Evolutionary conservation across 2,329 filamentous ascomycete species (phyloP).

Genomic region (Microthyrium microscopicum): DNA sequence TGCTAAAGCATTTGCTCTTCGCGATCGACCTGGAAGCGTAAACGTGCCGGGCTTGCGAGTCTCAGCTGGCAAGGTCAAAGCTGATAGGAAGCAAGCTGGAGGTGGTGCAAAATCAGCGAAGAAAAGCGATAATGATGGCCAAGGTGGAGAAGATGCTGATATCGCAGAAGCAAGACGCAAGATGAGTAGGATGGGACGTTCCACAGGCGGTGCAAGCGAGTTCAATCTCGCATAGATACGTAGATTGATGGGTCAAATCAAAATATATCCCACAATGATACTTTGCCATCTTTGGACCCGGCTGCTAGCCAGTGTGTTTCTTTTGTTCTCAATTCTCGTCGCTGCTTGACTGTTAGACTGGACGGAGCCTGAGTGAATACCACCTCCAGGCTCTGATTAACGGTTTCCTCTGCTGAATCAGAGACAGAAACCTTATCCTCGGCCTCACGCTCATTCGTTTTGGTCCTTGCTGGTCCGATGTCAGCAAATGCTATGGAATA

Average conservation of each 20-base stretch:
- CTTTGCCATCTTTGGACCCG: conserved; percentile 86
- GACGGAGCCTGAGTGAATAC: too few species aligned
- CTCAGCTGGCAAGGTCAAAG: conserved; percentile 31
- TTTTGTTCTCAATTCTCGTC: conserved; percentile 37
- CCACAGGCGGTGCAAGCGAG: too few species aligned
- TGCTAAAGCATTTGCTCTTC: conserved; percentile 80
- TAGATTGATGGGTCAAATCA: too few species aligned
- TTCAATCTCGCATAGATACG: too few species aligned
- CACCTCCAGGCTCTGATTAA: not conserved
- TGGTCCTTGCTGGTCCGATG: too few species aligned
- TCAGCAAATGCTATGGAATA: conserved; percentile 62
- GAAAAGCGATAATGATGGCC: conserved; percentile 17
- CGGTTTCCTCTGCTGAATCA: not conserved
- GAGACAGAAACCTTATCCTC: not conserved
- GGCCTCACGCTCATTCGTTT: not conserved
- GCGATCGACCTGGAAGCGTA: conserved; percentile 78
- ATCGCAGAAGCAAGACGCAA: conserved; percentile 11
- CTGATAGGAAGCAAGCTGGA: conserved; percentile 21
- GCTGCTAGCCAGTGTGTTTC: conserved; percentile 75
- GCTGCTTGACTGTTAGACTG: conserved; percentile 16
- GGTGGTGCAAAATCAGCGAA: conserved; percentile 12
- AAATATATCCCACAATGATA: conserved; percentile 92
- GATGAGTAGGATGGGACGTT: conserved; percentile 10
- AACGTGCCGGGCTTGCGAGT: conserved; percentile 32
- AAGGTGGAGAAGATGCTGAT: conserved; percentile 10